Percentiles rank a stretch among this genome's conserved stretches.
phyloP scores from a whole-genome alignment of 2,329 filamentous ascomycete species.

The Lecanosticta acicola region DNA sequence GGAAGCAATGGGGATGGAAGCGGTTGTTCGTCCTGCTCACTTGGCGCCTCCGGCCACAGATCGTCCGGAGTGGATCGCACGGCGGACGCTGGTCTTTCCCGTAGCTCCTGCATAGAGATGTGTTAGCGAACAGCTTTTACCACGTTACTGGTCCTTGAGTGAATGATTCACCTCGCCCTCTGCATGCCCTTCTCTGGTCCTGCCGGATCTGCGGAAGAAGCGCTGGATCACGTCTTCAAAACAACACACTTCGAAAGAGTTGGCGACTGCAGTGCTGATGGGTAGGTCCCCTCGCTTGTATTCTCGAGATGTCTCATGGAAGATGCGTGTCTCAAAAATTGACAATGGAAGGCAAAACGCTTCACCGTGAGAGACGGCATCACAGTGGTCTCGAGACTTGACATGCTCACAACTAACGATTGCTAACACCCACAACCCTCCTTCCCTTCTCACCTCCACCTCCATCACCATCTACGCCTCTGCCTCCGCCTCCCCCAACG shows the following conservation, averaged over 20 bases:
- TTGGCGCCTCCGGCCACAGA: slow-evolving; percentile 2
- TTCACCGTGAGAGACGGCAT: no score
- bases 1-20: slow-evolving; percentile 14
- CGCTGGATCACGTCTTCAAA: not conserved
- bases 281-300: not conserved
- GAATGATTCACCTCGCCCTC: no score
- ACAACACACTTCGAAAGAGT: not conserved
- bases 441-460: not conserved
- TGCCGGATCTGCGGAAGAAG: not conserved
- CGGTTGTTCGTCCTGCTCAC: slow-evolving; percentile 11
- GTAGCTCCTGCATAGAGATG: no score
- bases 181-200: no score
- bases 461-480: not conserved
- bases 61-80: not conserved
- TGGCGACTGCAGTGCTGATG: not conserved
- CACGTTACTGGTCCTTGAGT: no score
- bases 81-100: not conserved
- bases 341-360: no score
- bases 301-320: not conserved
- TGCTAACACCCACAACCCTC: no score
- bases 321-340: no score
- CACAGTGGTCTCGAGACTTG: no score
- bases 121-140: no score
- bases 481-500: slow-evolving; percentile 33
- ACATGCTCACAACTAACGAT: no score